Conservation (phyloP, 768 basidiomycete genomes). For the Megacollybia marginata region DNA sequence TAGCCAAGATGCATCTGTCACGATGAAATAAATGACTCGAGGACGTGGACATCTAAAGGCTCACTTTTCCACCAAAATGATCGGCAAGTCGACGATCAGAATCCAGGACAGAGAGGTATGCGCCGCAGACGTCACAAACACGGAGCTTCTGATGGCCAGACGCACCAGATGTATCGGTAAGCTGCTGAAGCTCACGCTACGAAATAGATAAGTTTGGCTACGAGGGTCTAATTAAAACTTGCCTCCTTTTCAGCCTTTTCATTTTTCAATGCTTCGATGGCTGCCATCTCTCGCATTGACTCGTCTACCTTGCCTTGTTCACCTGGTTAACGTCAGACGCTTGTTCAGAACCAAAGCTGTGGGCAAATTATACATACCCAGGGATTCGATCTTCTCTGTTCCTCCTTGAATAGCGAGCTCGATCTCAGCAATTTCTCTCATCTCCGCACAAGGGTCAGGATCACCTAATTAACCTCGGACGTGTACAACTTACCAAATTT, state of each 20-base stretch:
- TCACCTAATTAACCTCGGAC: background rate
- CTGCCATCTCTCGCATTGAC: slow-evolving; percentile 95
- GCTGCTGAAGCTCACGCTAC: slow-evolving; percentile 87
- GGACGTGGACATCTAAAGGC: slow-evolving; percentile 18
- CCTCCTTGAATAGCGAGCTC: slow-evolving; percentile 98
- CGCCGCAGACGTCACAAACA: slow-evolving; percentile 99
- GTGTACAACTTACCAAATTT: slow-evolving; percentile 57
- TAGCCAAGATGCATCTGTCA: slow-evolving; percentile 96
- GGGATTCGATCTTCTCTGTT: slow-evolving; percentile 93
- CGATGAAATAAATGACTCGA: slow-evolving; percentile 21
- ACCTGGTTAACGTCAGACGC: slow-evolving; percentile 35
- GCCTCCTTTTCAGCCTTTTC: slow-evolving; percentile 97
- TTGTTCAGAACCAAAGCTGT: slow-evolving; percentile 6
- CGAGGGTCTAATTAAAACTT: background rate
- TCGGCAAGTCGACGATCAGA: slow-evolving; percentile 98
- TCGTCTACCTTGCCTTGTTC: slow-evolving; percentile 99
- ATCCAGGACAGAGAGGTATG: slow-evolving; percentile 96
- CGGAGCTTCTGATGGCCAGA: slow-evolving; percentile 99
- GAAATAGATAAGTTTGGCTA: slow-evolving; percentile 5
- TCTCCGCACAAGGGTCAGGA: slow-evolving; percentile 34
- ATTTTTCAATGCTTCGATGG: slow-evolving; percentile 94
- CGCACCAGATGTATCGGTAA: slow-evolving; percentile 97
- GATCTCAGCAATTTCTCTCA: slow-evolving; percentile 99
- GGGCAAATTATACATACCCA: slow-evolving; percentile 45
- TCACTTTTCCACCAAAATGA: slow-evolving; percentile 98